Percentiles rank a stretch among this genome's conserved stretches.
These are phyloP conservation scores for Tripidium arundinaceum DNA, from an alignment of 202 grass and related monocot species.

Conservation along the genomic window DNA sequence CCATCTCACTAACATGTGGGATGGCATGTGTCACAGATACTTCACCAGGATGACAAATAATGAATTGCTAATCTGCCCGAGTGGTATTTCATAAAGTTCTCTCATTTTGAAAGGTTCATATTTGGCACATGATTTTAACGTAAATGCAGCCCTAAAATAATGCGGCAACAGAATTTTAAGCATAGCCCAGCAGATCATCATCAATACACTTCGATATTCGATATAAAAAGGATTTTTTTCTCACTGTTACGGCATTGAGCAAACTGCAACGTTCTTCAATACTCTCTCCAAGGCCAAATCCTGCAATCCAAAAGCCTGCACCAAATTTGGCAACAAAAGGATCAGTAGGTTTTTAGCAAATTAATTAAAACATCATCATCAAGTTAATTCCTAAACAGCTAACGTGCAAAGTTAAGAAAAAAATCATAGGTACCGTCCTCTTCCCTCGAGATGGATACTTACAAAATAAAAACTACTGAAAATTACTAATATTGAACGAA, in stretches of 20 bases:
- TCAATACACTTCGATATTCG: not conserved
- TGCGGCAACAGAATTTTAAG: not conserved
- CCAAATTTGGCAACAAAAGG: slow-evolving; percentile 1
- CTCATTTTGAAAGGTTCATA: not conserved
- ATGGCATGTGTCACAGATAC: not conserved
- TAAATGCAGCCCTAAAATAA: not conserved
- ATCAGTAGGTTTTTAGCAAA: not conserved
- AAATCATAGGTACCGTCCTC: not conserved
- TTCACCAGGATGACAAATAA: not conserved
- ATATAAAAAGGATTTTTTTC: slow-evolving; percentile 18
- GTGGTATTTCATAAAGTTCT: not conserved
- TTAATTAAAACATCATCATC: not conserved
- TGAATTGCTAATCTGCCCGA: not conserved
- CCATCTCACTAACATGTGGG: not conserved
- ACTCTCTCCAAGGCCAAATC: slow-evolving; percentile 87
- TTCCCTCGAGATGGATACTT: not conserved
- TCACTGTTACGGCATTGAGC: slow-evolving; percentile 77
- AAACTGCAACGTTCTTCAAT: slow-evolving; percentile 76
- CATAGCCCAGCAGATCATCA: not conserved
- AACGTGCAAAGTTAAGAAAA: not conserved
- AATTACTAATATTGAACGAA: not conserved
- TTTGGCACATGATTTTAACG: not conserved
- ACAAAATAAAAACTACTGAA: slow-evolving; percentile 8
- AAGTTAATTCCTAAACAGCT: not conserved
- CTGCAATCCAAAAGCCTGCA: slow-evolving; percentile 90